Evolutionary conservation across 2,329 filamentous ascomycete genomes (phyloP), one percentile per base, ranked within the genome.

Genomic region (Clarireedia paspali): DNA sequence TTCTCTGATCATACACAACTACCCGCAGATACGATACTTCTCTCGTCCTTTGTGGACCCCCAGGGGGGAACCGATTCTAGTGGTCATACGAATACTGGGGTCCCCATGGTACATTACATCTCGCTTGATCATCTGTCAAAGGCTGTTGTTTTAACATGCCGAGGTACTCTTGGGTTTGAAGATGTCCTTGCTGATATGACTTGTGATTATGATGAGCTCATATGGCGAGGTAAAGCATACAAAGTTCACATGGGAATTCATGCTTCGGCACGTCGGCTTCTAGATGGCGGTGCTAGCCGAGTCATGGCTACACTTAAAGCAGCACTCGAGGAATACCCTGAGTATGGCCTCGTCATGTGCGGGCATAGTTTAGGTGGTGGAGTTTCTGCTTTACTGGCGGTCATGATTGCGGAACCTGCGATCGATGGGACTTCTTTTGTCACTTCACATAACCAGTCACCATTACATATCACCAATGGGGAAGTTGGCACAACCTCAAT

Each of bases 401-500:
- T 78, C 3, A 73, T 81, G 64, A 73, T 81, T 42, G 76, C 78
- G 4, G 75, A 77, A 49, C 77, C 67, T 66, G 74, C 27, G 68
- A 46, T 55, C 60, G 71, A 9, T 68, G 76, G 46, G 58, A 77
- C 51, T 68, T 74, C 23, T 71, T 80, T 64, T 66, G 62, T 67
- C 52, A 91, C 66, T 83, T 88, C 65, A 82, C 6, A 75, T 87
- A 1, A 87, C 82, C 50, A 85, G 83, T 1, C 85, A 88, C 67
- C 88, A 83, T 0, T 87, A 14, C 84, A 89, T 76, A 78, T 90
- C 34, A 81, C 86, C 0, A 36, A 26, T 20, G 26, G 27, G 6
- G 47, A 58, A 20, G 34, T 74, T 2, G 55, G 57, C 15, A 58
- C 50, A 7, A 51, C 59, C 23, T 51, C 56, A 9, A 50, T 53